These are phyloP conservation scores for Dissoconium aciculare DNA, from an alignment of 2,329 filamentous ascomycete genomes.

Conservation along the genomic window DNA sequence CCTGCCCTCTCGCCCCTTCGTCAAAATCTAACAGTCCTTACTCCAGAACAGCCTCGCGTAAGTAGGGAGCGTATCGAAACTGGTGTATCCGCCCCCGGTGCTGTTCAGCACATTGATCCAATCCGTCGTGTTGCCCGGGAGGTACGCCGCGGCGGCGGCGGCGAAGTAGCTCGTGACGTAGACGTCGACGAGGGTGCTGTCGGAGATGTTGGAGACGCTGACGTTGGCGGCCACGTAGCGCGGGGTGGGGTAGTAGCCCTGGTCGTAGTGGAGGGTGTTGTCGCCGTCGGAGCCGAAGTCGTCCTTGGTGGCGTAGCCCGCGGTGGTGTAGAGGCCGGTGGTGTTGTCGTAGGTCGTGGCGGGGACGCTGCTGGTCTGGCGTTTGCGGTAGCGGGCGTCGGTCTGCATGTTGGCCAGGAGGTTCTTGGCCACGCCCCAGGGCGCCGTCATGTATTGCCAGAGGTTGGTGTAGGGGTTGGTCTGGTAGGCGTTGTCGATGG, in stretches of 20 bases:
- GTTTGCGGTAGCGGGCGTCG: conserved; percentile 15
- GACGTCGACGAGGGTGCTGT: conserved; percentile 11
- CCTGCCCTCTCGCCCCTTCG: too few relatives aligned
- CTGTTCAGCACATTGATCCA: conserved; percentile 12
- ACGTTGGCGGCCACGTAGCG: conserved; percentile 13
- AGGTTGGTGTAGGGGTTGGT: conserved; percentile 41
- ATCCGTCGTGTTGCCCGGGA: conserved; percentile 9
- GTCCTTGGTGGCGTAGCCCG: conserved; percentile 42
- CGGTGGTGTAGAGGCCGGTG: conserved; percentile 17
- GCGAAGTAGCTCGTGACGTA: conserved; percentile 12
- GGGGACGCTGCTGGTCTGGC: conserved; percentile 5
- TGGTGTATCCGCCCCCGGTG: conserved; percentile 9
- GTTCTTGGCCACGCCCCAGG: conserved; percentile 11
- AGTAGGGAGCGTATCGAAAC: conserved; percentile 9
- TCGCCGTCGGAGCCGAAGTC: conserved; percentile 44
- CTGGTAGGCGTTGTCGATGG: conserved; percentile 39
- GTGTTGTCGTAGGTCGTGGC: conserved; percentile 6
- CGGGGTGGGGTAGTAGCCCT: conserved; percentile 7
- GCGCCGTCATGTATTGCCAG: conserved; percentile 36
- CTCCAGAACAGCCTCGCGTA: conserved; percentile 10
- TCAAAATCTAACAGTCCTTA: conserved; percentile 9
- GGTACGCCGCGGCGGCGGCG: conserved; percentile 9
- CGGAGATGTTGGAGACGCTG: conserved; percentile 9
- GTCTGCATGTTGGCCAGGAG: conserved; percentile 16
- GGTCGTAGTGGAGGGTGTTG: conserved; percentile 36